Percentiles rank a stretch among this genome's conserved stretches.
Conservation (phyloP, 768 basidiomycete genomes). For the Boletus sp. region DNA sequence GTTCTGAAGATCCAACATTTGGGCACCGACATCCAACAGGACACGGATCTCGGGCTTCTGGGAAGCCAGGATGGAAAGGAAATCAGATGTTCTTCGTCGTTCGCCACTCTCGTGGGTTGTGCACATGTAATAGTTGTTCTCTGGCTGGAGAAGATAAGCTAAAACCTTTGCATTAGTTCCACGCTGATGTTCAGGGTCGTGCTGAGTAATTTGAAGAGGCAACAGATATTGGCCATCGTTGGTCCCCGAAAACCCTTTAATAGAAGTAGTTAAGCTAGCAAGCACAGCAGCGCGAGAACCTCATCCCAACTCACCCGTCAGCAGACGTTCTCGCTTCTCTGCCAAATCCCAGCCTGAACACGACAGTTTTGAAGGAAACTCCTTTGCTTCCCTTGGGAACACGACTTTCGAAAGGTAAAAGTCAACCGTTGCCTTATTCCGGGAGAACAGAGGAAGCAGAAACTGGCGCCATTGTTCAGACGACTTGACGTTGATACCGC, state of each 20-base stretch:
- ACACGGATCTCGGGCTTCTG: constrained; percentile 43
- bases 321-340: constrained; percentile 11
- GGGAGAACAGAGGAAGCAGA: constrained; percentile 31
- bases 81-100: constrained; percentile 12
- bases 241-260: constrained; percentile 39
- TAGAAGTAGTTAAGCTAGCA: not conserved
- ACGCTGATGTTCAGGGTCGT: constrained; percentile 27
- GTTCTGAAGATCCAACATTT: constrained; percentile 53
- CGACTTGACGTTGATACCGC: constrained; percentile 32
- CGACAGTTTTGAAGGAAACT: constrained; percentile 34
- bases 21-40: constrained; percentile 55
- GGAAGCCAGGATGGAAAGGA: constrained; percentile 33
- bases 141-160: constrained; percentile 28
- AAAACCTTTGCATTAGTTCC: constrained; percentile 47
- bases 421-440: constrained; percentile 32
- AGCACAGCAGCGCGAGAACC: fast-evolving
- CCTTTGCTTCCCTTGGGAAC: constrained; percentile 39
- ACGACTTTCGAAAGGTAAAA: constrained; percentile 39
- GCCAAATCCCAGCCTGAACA: constrained; percentile 41
- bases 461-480: constrained; percentile 17
- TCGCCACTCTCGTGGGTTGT: constrained; percentile 7
- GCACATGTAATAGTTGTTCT: constrained; percentile 20
- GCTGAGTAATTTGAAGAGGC: constrained; percentile 34
- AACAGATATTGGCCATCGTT: constrained; percentile 40
- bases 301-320: constrained; percentile 15